phyloP scores from a whole-genome alignment of 768 basidiomycete species.

The Tephrocybe sp. region DNA sequence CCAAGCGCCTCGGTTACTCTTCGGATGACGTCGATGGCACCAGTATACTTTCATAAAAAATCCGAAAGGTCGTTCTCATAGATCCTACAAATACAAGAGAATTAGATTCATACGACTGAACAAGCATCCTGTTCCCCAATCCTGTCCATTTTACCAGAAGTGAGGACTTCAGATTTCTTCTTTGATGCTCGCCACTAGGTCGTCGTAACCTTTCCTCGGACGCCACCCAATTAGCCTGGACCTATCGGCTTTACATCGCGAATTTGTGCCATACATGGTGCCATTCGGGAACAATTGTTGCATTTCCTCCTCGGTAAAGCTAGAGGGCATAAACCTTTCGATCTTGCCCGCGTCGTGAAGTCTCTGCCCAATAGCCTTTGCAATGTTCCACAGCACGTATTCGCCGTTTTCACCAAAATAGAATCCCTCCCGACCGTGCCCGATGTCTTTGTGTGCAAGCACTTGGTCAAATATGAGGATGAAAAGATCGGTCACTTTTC shows the following conservation, averaged over 20 bases:
- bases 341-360: conserved; percentile 33
- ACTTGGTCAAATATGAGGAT: conserved; percentile 39
- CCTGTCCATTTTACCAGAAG: not conserved
- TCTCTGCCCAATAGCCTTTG: conserved; percentile 33
- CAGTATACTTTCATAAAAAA: not conserved
- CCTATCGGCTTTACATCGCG: conserved; percentile 42
- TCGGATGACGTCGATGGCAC: no score
- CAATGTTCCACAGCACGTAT: conserved; percentile 34
- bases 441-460: conserved; percentile 26
- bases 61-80: not conserved
- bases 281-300: conserved; percentile 35
- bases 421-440: conserved; percentile 42
- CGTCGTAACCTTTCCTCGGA: conserved; percentile 43
- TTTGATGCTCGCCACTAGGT: conserved; percentile 48
- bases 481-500: conserved; percentile 44
- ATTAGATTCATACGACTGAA: not conserved
- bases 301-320: conserved; percentile 41
- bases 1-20: not conserved
- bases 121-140: not conserved
- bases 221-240: conserved; percentile 49
- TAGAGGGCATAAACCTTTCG: conserved; percentile 37
- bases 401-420: conserved; percentile 53
- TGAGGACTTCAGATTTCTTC: conserved; percentile 11
- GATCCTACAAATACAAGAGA: not conserved
- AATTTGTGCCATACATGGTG: conserved; percentile 37